Base-by-base conservation (phyloP, 257 asterid species). In the Salvia miltiorrhiza region DNA sequence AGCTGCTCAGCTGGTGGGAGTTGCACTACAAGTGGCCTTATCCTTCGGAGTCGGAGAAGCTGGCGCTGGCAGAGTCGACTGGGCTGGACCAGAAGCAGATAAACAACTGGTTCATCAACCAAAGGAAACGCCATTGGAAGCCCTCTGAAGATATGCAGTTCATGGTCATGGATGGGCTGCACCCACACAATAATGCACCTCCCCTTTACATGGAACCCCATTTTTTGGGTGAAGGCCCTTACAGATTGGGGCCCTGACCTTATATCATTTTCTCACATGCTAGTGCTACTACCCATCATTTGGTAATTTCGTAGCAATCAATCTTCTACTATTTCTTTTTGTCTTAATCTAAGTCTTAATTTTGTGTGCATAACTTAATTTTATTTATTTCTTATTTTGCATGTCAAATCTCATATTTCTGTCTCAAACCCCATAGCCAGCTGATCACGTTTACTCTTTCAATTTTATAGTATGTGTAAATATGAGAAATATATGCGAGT, bases 101-200 rank as follows among this genome's bases (percentile, higher is more conserved):
- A 40, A 93, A 93, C 62, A 93, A 93, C 75, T 93, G 98, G 98
- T 93, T 93, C 77, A 93, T 93, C 4, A 93, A 93, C 87, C 98
- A 93, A 74, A 80, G 98, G 70, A 93, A 93, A 79, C 72, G 98
- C 26, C 98, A 93, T 71, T 93, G 98, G 98, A 93, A 93, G 65
- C 98, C 98, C 9, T 88, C 97, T 0, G 98, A 93, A 48, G 98
- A 93, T 63, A 90, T 93, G 98, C 98, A 90, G 45, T 93, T 93
- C 44, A 90, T 93, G 98, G 98, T 90, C 60, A 90, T 88, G 97
- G 96, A 86, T 67, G 97, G 96, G 20, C 80, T 88, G 10, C 95
- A 90, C 64, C 90, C 90, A 3, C 97, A 90, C n/a, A n/a, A n/a
- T 37, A 85, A 73, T 62, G 92, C 93, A 1, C 95, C 96, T 7